Percentiles rank a stretch among this genome's conserved stretches.
Conservation (phyloP, 345 rosid species). For the Microcos paniculata region DNA sequence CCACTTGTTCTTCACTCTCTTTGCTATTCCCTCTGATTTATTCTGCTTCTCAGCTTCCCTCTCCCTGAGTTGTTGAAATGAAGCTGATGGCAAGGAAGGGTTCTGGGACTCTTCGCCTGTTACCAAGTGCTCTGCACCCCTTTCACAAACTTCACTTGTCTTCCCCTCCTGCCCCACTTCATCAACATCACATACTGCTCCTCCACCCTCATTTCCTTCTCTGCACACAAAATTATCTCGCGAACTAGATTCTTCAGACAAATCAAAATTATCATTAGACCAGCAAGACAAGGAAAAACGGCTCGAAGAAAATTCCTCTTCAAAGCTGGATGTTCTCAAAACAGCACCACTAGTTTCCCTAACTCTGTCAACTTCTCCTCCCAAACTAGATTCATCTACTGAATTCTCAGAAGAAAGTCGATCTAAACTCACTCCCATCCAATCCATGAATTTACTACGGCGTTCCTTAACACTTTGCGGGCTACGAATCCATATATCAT, state of each 20-base stretch:
- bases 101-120: conserved; percentile 11
- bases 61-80: conserved; percentile 24
- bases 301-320: conserved; percentile 52
- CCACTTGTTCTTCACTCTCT: conserved; percentile 61
- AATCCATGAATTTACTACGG: conserved; percentile 52
- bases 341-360: conserved; percentile 45
- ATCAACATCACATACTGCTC: conserved; percentile 24
- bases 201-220: conserved; percentile 36
- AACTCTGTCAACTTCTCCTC: conserved; percentile 37
- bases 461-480: conserved; percentile 61
- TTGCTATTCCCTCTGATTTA: conserved; percentile 23
- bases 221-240: conserved; percentile 31
- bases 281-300: conserved; percentile 39
- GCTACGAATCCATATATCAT: conserved; percentile 63
- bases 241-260: conserved; percentile 34
- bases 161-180: conserved; percentile 23
- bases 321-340: conserved; percentile 41
- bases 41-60: conserved; percentile 32
- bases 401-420: conserved; percentile 16
- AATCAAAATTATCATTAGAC: conserved; percentile 38
- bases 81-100: conserved; percentile 20
- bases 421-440: conserved; percentile 53
- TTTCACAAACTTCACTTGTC: conserved; percentile 19
- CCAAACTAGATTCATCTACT: conserved; percentile 24
- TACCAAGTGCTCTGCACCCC: conserved; percentile 16